A percentile compares a stretch with the other conserved stretches of the same genome.
These are phyloP conservation scores for Aspergillus caelatus DNA, from an alignment of 2,329 filamentous ascomycete genomes.

Conservation along the genomic window DNA sequence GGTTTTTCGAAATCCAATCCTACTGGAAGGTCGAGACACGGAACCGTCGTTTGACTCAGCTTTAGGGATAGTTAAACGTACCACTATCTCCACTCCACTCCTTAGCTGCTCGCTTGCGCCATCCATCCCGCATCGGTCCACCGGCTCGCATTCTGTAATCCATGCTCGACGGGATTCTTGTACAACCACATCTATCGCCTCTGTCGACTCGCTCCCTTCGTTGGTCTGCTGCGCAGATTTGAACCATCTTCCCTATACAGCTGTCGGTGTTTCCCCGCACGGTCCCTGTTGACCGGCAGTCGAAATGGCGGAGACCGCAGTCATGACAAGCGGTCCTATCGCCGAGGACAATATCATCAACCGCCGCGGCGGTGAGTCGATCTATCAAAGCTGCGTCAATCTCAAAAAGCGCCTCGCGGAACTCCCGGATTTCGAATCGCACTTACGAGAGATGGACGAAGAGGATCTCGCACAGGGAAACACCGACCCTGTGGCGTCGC, in stretches of 20 bases:
- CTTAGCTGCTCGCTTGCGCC: constrained; percentile 30
- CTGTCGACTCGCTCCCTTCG: constrained; percentile 18
- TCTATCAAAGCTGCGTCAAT: constrained; percentile 93
- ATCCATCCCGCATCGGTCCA: constrained; percentile 31
- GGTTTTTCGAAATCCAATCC: not conserved
- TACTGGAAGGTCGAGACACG: constrained; percentile 16
- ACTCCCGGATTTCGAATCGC: constrained; percentile 79
- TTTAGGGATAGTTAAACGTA: constrained; percentile 20
- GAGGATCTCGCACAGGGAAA: constrained; percentile 64
- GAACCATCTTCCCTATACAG: constrained; percentile 15
- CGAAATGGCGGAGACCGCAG: constrained; percentile 40
- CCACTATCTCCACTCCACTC: constrained; percentile 23
- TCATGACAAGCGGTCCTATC: constrained; percentile 47
- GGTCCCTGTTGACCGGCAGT: constrained; percentile 25
- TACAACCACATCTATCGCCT: constrained; percentile 33
- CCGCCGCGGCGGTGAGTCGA: constrained; percentile 88
- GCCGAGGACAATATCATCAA: constrained; percentile 96
- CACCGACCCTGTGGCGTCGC: constrained; percentile 81
- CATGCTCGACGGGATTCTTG: constrained; percentile 33
- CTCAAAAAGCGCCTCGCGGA: constrained; percentile 79
- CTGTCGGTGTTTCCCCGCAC: constrained; percentile 12
- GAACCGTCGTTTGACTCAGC: constrained; percentile 20
- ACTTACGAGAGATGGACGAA: constrained; percentile 72
- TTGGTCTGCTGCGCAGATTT: constrained; percentile 39
- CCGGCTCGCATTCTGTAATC: constrained; percentile 30